phyloP scores from a whole-genome alignment of 2,329 filamentous ascomycete species.

The Fusarium penzigii region DNA sequence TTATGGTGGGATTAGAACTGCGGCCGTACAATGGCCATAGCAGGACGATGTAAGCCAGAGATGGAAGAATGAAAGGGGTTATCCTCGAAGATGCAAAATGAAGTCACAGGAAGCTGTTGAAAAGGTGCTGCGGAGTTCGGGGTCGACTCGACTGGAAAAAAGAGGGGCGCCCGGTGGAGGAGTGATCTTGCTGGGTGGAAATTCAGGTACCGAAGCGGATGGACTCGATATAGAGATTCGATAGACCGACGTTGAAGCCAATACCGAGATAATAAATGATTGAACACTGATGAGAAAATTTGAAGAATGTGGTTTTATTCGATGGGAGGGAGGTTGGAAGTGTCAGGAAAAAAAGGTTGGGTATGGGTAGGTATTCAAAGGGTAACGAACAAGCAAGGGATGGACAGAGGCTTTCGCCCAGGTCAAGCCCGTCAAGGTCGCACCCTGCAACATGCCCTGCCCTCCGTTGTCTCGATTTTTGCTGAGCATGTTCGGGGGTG shows the following conservation, averaged over 20 bases:
- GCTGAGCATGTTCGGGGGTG: too few relatives aligned
- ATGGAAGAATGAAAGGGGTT: slow-evolving; percentile 3
- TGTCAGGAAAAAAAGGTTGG: slow-evolving; percentile 13
- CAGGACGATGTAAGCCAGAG: slow-evolving; percentile 3
- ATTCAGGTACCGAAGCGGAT: background rate
- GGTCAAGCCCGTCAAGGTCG: too few relatives aligned
- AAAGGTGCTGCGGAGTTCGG: slow-evolving; percentile 17
- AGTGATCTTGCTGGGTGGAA: background rate
- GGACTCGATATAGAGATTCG: background rate
- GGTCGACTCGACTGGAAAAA: slow-evolving; percentile 4
- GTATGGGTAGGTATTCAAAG: background rate
- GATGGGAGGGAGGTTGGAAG: slow-evolving; percentile 6
- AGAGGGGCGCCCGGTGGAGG: slow-evolving; percentile 5
- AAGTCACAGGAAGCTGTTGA: slow-evolving; percentile 25
- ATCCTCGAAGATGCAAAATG: slow-evolving; percentile 20
- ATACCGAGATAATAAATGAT: background rate
- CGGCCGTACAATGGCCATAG: slow-evolving; percentile 22
- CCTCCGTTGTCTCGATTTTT: too few relatives aligned
- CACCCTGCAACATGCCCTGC: too few relatives aligned
- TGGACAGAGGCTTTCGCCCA: too few relatives aligned
- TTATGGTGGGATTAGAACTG: slow-evolving; percentile 9
- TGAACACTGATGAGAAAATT: background rate
- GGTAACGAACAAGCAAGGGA: too few relatives aligned
- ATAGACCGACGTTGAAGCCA: background rate
- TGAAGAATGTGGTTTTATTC: slow-evolving; percentile 1